Evolutionary conservation across 345 rosid species (phyloP), one percentile per base, ranked within the genome.

Genomic region (Trapa incisa): DNA sequence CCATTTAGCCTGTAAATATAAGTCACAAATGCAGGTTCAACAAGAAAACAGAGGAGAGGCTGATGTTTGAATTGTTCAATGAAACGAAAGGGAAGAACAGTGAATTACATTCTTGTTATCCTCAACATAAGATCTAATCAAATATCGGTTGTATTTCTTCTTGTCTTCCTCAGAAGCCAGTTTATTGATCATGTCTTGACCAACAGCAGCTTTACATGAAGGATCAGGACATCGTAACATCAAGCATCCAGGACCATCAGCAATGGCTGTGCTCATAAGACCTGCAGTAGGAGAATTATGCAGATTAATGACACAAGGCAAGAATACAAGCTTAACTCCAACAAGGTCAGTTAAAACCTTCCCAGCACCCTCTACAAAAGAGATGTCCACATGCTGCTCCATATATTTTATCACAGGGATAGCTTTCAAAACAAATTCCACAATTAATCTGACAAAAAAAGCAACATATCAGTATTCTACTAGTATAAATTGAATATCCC

Each of bases 331-430:
- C 33, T 4, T 64, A 15, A 45, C 41, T 4, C 48, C 48, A 10
- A 42, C 48, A 64, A 9, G 36, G 42, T 15, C 9, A 41, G 67
- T 39, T 4, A 64, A 64, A 54, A 89, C 99, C 97, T 85, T 81
- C 75, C 99, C 99, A 95, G 78, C 99, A 95, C 54, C 77, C 53
- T 50, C 70, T 47, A 77, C 99, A 95, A 79, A 85, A 95, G 64
- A 96, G 99, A 80, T 95, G 99, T 67, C 97, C 99, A 80, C 99
- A 95, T 72, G 89, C 86, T 63, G 87, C 91, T 54, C 96, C 80
- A 66, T 67, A 62, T 60, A 87, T 78, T 65, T 73, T 75, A 74
- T 87, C 85, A 50, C 45, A 56, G 32, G 76, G 75, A 73, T 76
- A 71, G 68, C 82, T 47, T 70, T 95, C 97, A 43, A 91, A 95